Evolutionary conservation across 768 basidiomycete species (phyloP).

Genomic region (Boletus rufocinnamomeus): DNA sequence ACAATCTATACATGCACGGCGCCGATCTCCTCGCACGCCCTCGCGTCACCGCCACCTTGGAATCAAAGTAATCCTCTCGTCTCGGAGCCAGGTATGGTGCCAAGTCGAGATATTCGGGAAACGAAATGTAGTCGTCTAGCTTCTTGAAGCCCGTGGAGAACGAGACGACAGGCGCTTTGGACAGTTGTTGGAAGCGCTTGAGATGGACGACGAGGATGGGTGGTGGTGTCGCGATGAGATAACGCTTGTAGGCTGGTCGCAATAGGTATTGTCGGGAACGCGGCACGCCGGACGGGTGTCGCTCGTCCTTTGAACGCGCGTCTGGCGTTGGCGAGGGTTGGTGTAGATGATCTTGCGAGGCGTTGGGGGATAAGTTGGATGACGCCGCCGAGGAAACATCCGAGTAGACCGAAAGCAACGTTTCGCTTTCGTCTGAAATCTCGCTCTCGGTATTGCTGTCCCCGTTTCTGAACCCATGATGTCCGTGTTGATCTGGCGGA

Average conservation of each 20-base stretch:
- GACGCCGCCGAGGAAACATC: constrained; percentile 38
- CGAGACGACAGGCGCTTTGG: constrained; percentile 60
- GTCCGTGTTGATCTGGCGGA: constrained; percentile 26
- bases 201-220: constrained; percentile 90
- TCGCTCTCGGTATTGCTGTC: constrained; percentile 36
- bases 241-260: constrained; percentile 90
- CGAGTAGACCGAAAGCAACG: constrained; percentile 32
- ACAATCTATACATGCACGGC: constrained; percentile 65
- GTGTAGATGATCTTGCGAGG: constrained; percentile 32
- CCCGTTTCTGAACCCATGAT: constrained; percentile 22
- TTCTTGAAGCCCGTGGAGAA: constrained; percentile 81
- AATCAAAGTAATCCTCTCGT: constrained; percentile 67
- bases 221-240: constrained; percentile 83
- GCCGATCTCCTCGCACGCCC: constrained; percentile 29
- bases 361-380: constrained; percentile 32
- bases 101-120: constrained; percentile 85
- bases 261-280: constrained; percentile 64
- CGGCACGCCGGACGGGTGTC: constrained; percentile 39
- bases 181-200: constrained; percentile 90
- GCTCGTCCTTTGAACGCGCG: constrained; percentile 30
- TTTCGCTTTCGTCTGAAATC: constrained; percentile 38
- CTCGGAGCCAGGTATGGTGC: constrained; percentile 84
- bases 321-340: constrained; percentile 22
- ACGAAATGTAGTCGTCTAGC: constrained; percentile 87
- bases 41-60: constrained; percentile 28